Percentiles rank a stretch among this genome's conserved stretches.
Evolutionary conservation across 257 asterid species (phyloP).

Genomic region (Solanum gandarillasii): DNA sequence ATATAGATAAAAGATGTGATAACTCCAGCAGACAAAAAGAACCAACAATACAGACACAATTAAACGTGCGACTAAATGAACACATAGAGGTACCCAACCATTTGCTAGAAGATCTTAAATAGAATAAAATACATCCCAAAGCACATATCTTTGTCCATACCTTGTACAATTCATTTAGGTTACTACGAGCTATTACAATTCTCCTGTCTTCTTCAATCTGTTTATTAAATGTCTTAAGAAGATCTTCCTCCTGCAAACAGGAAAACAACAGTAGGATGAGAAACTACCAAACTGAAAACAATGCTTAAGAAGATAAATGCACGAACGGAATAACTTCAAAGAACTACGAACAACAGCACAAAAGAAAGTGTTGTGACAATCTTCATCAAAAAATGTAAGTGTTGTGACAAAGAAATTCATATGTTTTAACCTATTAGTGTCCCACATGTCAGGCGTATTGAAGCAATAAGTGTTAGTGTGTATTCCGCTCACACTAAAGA

Average conservation of each 20-base stretch:
- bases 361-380: not conserved
- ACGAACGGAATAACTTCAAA: not conserved
- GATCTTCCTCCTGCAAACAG: constrained; percentile 81
- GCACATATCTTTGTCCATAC: constrained; percentile 21
- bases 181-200: constrained; percentile 84
- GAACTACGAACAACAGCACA: not conserved
- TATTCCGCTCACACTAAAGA: not conserved
- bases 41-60: not conserved
- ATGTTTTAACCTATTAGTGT: not conserved
- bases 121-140: not conserved
- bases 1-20: constrained; percentile 7
- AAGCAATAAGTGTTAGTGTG: not conserved
- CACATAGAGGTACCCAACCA: not conserved
- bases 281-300: not conserved
- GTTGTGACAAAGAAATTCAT: not conserved
- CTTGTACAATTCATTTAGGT: constrained; percentile 74
- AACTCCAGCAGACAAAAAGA: not conserved
- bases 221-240: constrained; percentile 61
- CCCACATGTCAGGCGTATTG: not conserved
- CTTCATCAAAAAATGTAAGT: not conserved
- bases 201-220: constrained; percentile 92
- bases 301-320: not conserved
- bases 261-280: constrained; percentile 1
- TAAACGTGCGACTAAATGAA: not conserved
- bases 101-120: not conserved